A percentile compares a stretch with the other conserved stretches of the same genome.
These are phyloP conservation scores for Cladophialophora chaetospira DNA, from an alignment of 2,329 filamentous ascomycete genomes.

Conservation along the genomic window DNA sequence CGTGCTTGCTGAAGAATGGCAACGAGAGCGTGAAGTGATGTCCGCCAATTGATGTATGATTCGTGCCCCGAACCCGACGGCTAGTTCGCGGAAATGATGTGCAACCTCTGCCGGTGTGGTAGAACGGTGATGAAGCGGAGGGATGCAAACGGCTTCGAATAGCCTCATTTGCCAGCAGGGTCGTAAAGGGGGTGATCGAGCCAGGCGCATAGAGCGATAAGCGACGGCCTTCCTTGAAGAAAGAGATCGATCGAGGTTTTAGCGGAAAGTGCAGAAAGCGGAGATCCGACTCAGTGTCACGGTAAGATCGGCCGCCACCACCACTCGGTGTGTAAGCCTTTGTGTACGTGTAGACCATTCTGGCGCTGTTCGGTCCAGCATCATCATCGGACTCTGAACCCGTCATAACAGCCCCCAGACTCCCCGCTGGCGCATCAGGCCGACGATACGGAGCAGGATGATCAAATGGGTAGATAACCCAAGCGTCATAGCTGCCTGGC, in stretches of 20 bases:
- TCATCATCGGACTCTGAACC: conserved; percentile 1
- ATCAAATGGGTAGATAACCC: conserved; percentile 19
- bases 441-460: neutral
- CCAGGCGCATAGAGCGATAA: conserved; percentile 26
- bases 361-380: neutral
- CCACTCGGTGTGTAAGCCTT: neutral
- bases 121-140: neutral
- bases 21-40: neutral
- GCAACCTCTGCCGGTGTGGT: neutral
- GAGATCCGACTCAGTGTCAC: neutral
- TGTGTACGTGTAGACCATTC: neutral
- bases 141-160: neutral
- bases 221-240: conserved; percentile 26
- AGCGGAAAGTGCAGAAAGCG: neutral
- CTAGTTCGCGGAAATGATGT: neutral
- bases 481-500: conserved; percentile 13
- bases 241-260: conserved; percentile 17
- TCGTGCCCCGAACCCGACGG: neutral
- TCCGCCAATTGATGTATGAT: conserved; percentile 6
- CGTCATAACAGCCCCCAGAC: neutral
- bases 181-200: conserved; percentile 19
- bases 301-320: neutral
- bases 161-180: conserved; percentile 12
- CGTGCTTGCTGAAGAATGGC: conserved; percentile 13
- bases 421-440: neutral